Percentiles rank a stretch among this genome's conserved stretches.
Conservation (phyloP, 805 yeast species). For the Candida multigemmis region DNA sequence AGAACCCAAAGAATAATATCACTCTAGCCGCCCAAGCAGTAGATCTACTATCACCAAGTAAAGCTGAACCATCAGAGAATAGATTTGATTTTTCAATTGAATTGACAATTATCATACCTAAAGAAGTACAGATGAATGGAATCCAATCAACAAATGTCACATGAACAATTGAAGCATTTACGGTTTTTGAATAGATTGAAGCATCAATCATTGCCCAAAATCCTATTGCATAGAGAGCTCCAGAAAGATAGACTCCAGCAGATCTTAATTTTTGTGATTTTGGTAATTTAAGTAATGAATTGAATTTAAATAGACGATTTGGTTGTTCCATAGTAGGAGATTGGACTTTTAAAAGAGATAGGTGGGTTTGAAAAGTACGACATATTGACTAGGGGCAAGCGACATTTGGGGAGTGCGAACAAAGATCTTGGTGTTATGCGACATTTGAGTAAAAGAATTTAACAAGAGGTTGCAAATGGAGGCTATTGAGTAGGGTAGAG, state of each 20-base stretch:
- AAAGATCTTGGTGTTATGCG: too few species aligned
- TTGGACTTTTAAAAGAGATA: background rate
- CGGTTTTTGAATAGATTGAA: slow-evolving; percentile 74
- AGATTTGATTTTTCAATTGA: slow-evolving; percentile 61
- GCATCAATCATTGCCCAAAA: slow-evolving; percentile 88
- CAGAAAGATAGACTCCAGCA: slow-evolving; percentile 68
- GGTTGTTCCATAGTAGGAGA: slow-evolving; percentile 27
- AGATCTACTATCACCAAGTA: slow-evolving; percentile 34
- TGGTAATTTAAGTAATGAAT: slow-evolving; percentile 48
- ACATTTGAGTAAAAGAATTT: too few species aligned
- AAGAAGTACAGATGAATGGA: slow-evolving; percentile 78
- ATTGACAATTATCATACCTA: slow-evolving; percentile 82
- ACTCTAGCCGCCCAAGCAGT: slow-evolving; percentile 93
- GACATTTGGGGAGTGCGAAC: too few species aligned
- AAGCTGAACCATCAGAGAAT: slow-evolving; percentile 30
- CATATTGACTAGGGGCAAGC: too few species aligned
- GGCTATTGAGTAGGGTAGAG: too few species aligned
- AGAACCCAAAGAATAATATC: slow-evolving; percentile 84
- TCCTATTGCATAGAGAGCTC: slow-evolving; percentile 74
- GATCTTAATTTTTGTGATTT: slow-evolving; percentile 63
- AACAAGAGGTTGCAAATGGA: too few species aligned
- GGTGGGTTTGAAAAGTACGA: background rate
- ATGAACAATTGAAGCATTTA: slow-evolving; percentile 80
- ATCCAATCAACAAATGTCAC: slow-evolving; percentile 94
- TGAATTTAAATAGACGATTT: slow-evolving; percentile 55